phyloP scores from a whole-genome alignment of 78 protist genomes.

The Dictyostelium firmibasis region DNA sequence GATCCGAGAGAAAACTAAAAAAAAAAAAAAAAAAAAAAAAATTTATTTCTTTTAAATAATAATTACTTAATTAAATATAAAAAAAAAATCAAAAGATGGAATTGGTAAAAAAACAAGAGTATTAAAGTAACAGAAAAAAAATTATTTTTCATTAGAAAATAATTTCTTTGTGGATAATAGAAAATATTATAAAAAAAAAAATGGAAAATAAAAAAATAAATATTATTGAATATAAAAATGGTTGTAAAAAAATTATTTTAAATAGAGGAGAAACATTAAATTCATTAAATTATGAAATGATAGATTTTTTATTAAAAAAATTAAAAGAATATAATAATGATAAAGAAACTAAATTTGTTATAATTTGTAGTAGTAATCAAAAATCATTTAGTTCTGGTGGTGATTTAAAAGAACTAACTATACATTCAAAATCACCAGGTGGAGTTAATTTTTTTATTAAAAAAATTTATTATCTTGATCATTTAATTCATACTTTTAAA shows the following conservation, averaged over 20 bases:
- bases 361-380: background rate
- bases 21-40: too few species aligned
- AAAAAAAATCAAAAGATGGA: background rate
- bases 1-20: too few species aligned
- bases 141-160: too few species aligned
- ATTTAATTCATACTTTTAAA: slow-evolving; percentile 25
- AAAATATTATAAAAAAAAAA: background rate
- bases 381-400: slow-evolving; percentile 56
- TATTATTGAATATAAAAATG: slow-evolving; percentile 31
- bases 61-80: too few species aligned
- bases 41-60: too few species aligned
- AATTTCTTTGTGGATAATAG: too few species aligned
- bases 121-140: background rate
- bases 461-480: background rate
- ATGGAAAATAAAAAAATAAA: background rate
- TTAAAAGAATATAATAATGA: slow-evolving; percentile 15
- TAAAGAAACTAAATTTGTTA: background rate
- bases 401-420: slow-evolving; percentile 11
- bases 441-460: background rate
- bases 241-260: slow-evolving; percentile 11
- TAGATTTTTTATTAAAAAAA: background rate
- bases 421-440: background rate
- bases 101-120: background rate
- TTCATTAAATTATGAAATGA: slow-evolving; percentile 28
- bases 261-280: slow-evolving; percentile 39